Evolutionary conservation across 1,139 yeast genomes (phyloP), one percentile per base, ranked within the genome.

Genomic region (Magnusiomyces tetraspermus): DNA sequence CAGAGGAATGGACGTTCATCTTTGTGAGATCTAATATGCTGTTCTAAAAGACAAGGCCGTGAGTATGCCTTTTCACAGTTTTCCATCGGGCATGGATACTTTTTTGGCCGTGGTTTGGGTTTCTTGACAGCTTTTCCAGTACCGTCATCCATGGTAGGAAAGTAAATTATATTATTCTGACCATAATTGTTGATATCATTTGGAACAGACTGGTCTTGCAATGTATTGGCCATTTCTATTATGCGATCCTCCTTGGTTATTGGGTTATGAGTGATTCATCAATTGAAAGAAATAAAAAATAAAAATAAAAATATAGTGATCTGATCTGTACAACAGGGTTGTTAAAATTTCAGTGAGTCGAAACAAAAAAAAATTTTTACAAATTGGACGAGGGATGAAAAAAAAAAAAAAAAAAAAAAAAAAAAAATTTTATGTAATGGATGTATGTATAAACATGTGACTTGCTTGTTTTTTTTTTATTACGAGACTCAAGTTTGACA

Each of bases 1-100:
- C 99, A 92, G 49, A 64, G 65, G 63, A 80, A 90, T 0, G 96
- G 96, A 52, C 95, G 73, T 51, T 83, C 82, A 55, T 87, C 86
- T 1, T 85, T 78, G 64, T 92, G 98, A 0, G 87, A 70, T 38
- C 94, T 72, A 59, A 60, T 51, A 75, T 75, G 98, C 62, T 88
- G 96, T 44, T 84, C 86, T 50, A 92, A 71, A 33, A 88, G 73
- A 6, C 95, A 83, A 0, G 97, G 97, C 53, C 90, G 76, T 15
- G 85, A 72, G 63, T 88, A 92, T 0, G 86, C 77, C 66, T 88
- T 90, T 40, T 70, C 76, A 63, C 98, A 92, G 2, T 78, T 83
- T 5, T 74, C 77, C 56, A 72, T 76, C 31, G 77, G 77, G 65
- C 96, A 88, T 2, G 66, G 59, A 63, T 82, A 82, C 46, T 67